Evolutionary conservation across 208 protist genomes (phyloP).

Genomic region (Trypanosoma rangeli): DNA sequence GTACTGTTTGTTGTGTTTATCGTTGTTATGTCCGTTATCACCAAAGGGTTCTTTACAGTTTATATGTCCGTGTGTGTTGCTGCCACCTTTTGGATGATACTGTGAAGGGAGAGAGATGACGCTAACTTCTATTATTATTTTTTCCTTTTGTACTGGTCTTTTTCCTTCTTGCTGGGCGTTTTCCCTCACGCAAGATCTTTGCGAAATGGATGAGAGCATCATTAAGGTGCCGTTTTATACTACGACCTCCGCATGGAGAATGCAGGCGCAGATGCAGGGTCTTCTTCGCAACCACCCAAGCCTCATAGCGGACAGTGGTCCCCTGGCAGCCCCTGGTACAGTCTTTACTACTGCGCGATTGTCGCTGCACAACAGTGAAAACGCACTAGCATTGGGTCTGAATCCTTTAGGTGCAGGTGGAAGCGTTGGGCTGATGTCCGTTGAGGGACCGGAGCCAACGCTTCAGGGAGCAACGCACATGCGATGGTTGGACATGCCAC

Average conservation of each 20-base stretch:
- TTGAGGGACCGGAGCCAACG: slow-evolving; percentile 32
- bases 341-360: slow-evolving; percentile 62
- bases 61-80: not conserved
- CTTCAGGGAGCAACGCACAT: slow-evolving; percentile 49
- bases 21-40: slow-evolving; percentile 1
- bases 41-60: slow-evolving; percentile 11
- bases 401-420: slow-evolving; percentile 48
- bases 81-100: not conserved
- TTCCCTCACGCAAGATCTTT: not conserved
- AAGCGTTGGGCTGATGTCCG: slow-evolving; percentile 61
- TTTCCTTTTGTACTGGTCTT: slow-evolving; percentile 7
- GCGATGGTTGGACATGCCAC: slow-evolving; percentile 67
- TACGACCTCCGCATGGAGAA: slow-evolving; percentile 64
- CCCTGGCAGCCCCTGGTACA: slow-evolving; percentile 43
- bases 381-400: slow-evolving; percentile 58
- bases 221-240: slow-evolving; percentile 64
- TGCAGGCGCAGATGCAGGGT: slow-evolving; percentile 74
- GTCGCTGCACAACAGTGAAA: slow-evolving; percentile 61
- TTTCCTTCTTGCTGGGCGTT: slow-evolving; percentile 4
- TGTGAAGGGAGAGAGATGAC: not conserved
- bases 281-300: slow-evolving; percentile 77
- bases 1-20: not conserved
- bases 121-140: not conserved
- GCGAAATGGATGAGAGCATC: slow-evolving; percentile 63
- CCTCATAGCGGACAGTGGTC: slow-evolving; percentile 41